Evolutionary conservation across 352 stramenopile species (phyloP).

Genomic region (Phytophthora pini): DNA sequence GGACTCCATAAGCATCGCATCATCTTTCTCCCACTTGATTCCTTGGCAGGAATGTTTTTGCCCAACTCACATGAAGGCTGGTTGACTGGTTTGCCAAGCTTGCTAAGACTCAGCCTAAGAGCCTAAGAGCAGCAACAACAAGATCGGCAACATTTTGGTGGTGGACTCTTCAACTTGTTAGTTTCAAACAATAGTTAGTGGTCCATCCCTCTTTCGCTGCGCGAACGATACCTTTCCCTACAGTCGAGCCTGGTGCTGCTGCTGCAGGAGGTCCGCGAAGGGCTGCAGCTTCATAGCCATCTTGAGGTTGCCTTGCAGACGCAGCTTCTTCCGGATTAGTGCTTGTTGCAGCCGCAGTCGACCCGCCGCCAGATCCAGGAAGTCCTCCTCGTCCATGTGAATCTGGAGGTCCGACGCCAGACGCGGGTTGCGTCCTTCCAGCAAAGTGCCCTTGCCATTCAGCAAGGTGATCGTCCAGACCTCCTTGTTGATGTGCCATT

Average conservation of each 20-base stretch:
- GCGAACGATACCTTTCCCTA: conserved; percentile 17
- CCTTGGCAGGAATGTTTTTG: not conserved
- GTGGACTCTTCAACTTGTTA: conserved; percentile 19
- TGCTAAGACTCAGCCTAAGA: too few relatives aligned
- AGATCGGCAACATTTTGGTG: conserved; percentile 3
- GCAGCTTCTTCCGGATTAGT: conserved; percentile 69
- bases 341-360: conserved; percentile 68
- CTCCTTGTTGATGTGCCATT: conserved; percentile 81
- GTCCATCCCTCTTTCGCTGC: conserved; percentile 15
- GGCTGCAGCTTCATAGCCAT: conserved; percentile 79
- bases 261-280: conserved; percentile 66
- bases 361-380: conserved; percentile 65
- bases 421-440: conserved; percentile 55
- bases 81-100: not conserved
- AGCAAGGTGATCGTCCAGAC: conserved; percentile 70
- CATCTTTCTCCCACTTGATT: conserved; percentile 3
- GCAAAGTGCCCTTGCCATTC: conserved; percentile 52
- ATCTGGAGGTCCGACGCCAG: conserved; percentile 65
- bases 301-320: conserved; percentile 71
- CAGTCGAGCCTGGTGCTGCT: conserved; percentile 38
- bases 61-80: not conserved
- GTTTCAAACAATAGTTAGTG: not conserved
- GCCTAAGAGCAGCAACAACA: not conserved
- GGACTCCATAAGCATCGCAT: not conserved
- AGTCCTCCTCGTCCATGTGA: conserved; percentile 73